Percentiles rank a stretch among this genome's conserved stretches.
These are phyloP conservation scores for Trametes maxima DNA, from an alignment of 768 basidiomycete species.

Conservation along the genomic window DNA sequence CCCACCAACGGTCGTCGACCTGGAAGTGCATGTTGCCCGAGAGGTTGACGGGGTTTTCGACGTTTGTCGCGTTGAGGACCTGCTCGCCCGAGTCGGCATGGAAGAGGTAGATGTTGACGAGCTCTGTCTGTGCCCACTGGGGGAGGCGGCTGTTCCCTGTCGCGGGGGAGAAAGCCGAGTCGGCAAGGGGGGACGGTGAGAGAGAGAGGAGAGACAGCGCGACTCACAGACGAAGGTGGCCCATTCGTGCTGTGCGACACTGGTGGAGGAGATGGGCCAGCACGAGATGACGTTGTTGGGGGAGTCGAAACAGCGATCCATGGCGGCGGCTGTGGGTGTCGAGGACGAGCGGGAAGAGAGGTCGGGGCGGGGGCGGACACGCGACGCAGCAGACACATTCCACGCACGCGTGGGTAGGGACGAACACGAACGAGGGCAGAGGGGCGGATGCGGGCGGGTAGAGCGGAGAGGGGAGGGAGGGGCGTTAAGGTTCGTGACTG, in stretches of 20 bases:
- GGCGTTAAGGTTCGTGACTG: not conserved
- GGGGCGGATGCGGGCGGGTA: not conserved
- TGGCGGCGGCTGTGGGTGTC: conserved; percentile 40
- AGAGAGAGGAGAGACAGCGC: conserved; percentile 18
- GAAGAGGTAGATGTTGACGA: conserved; percentile 78
- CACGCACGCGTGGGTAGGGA: not conserved
- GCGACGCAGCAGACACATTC: not conserved
- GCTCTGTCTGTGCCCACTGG: conserved; percentile 59
- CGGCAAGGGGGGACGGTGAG: conserved; percentile 2
- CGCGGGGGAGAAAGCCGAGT: conserved; percentile 22
- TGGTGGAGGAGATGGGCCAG: conserved; percentile 59
- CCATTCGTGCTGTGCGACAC: conserved; percentile 73
- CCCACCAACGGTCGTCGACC: conserved; percentile 74
- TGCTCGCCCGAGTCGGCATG: conserved; percentile 64
- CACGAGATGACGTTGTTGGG: conserved; percentile 80
- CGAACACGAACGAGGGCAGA: not conserved
- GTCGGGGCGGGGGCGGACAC: conserved; percentile 3
- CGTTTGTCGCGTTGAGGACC: conserved; percentile 47
- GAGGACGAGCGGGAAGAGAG: not conserved
- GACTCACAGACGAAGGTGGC: conserved; percentile 80
- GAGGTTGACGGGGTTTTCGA: conserved; percentile 50
- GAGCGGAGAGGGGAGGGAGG: not conserved
- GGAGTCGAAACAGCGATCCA: conserved; percentile 51
- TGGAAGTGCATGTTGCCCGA: conserved; percentile 55
- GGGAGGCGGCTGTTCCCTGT: conserved; percentile 79